These are phyloP conservation scores for Oehlia diaphana DNA, from an alignment of 192 early-diverging fungal genomes.

Conservation along the genomic window DNA sequence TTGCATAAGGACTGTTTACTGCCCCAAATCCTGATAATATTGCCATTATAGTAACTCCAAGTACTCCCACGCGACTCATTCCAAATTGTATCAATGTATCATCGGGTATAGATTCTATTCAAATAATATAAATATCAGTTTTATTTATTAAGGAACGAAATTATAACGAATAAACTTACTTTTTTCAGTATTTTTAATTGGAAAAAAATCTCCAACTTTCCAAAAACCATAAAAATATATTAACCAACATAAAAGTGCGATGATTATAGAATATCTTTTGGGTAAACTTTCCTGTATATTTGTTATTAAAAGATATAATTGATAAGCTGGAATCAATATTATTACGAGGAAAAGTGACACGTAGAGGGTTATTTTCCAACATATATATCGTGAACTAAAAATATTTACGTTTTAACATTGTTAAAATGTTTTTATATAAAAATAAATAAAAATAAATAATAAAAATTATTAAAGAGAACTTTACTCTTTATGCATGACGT, in stretches of 20 bases:
- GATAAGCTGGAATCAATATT: conserved; percentile 74
- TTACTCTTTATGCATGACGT: conserved; percentile 63
- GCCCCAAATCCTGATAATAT: conserved; percentile 92
- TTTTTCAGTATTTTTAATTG: conserved; percentile 46
- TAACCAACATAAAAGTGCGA: conserved; percentile 35
- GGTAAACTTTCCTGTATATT: conserved; percentile 38
- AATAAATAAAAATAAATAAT: neutral
- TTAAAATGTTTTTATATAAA: neutral
- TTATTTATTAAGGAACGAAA: conserved; percentile 27
- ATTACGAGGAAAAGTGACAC: conserved; percentile 69
- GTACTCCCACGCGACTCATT: conserved; percentile 81
- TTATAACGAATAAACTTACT: neutral
- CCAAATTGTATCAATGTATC: conserved; percentile 61
- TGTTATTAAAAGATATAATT: conserved; percentile 62
- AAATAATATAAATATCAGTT: conserved; percentile 7
- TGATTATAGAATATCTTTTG: conserved; percentile 32
- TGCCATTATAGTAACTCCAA: conserved; percentile 94
- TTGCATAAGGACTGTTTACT: conserved; percentile 88
- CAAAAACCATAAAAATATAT: conserved; percentile 60
- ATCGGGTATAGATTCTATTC: conserved; percentile 19
- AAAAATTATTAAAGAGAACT: neutral
- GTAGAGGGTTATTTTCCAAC: conserved; percentile 73
- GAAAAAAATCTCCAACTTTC: conserved; percentile 60
- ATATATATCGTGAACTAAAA: conserved; percentile 65
- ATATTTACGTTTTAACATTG: neutral